Conservation (phyloP, 1,139 yeast genomes). For the Pichia sp. region DNA sequence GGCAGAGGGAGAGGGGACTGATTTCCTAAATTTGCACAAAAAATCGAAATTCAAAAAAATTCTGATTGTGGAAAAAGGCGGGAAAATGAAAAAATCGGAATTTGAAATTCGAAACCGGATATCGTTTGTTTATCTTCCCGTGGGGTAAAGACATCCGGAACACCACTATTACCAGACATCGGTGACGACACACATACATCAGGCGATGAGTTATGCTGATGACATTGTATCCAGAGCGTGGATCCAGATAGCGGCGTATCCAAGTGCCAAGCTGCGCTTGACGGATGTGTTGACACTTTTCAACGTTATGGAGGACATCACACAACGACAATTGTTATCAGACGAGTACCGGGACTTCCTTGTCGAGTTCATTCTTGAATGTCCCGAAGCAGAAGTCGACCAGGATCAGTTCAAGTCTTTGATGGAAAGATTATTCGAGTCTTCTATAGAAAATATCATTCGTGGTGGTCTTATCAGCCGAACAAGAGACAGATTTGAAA, state of each 20-base stretch:
- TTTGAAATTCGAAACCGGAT: too few species aligned
- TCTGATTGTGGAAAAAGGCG: too few species aligned
- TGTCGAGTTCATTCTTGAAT: constrained; percentile 27
- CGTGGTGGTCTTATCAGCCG: constrained; percentile 6
- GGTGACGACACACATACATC: too few species aligned
- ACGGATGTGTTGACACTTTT: constrained; percentile 21
- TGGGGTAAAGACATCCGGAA: too few species aligned
- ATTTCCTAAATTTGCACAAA: too few species aligned
- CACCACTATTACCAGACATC: too few species aligned
- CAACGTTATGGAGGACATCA: constrained; percentile 21
- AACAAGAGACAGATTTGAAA: background rate
- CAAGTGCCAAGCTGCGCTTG: constrained; percentile 12
- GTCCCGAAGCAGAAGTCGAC: constrained; percentile 21
- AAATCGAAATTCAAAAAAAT: too few species aligned
- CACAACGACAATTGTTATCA: constrained; percentile 18
- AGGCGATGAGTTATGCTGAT: constrained; percentile 1
- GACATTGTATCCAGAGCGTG: constrained; percentile 9
- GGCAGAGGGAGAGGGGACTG: too few species aligned
- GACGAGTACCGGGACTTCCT: constrained; percentile 25
- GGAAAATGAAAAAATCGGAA: too few species aligned
- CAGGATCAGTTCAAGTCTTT: constrained; percentile 21
- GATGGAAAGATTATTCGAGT: constrained; percentile 24
- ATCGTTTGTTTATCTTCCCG: too few species aligned
- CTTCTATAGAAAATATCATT: constrained; percentile 18
- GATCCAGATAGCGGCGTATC: constrained; percentile 3